phyloP scores from a whole-genome alignment of 2,329 filamentous ascomycete species.

The Stagonosporopsis chrysanthemi region DNA sequence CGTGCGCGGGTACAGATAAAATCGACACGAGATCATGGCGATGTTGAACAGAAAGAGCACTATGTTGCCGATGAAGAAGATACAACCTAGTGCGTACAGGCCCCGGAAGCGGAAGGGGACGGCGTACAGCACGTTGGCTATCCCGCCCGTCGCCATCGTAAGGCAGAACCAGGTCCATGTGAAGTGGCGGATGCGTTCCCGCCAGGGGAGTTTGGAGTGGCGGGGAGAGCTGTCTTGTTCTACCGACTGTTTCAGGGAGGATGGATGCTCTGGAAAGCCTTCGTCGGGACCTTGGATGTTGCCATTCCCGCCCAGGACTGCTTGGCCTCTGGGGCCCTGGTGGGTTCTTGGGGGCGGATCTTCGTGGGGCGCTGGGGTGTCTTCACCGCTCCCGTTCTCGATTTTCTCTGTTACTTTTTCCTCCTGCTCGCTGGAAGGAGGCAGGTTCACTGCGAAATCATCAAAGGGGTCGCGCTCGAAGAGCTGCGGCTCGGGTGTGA shows the following conservation, averaged over 20 bases:
- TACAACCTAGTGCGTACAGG: slow-evolving; percentile 57
- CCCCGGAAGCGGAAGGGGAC: slow-evolving; percentile 55
- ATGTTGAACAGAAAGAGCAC: slow-evolving; percentile 75
- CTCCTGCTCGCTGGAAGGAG: neutral
- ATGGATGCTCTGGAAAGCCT: neutral
- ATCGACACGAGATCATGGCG: slow-evolving; percentile 70
- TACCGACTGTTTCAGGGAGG: neutral
- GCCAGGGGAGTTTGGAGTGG: slow-evolving; percentile 13
- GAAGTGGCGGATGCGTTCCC: slow-evolving; percentile 65
- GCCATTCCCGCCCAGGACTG: slow-evolving; percentile 1
- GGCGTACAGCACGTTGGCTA: slow-evolving; percentile 66
- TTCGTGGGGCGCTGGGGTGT: neutral
- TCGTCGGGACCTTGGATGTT: neutral
- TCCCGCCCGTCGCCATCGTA: slow-evolving; percentile 68
- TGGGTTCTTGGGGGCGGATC: neutral
- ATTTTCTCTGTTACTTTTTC: neutral
- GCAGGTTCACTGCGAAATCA: slow-evolving; percentile 4
- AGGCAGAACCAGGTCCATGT: slow-evolving; percentile 84
- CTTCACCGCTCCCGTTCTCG: neutral
- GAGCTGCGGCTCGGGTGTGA: slow-evolving; percentile 27
- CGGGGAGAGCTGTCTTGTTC: neutral
- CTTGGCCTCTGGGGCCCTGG: neutral
- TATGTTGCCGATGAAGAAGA: slow-evolving; percentile 59
- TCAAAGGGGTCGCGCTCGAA: slow-evolving; percentile 32
- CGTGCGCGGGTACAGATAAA: slow-evolving; percentile 72